Conservation (phyloP, 176 grass and related monocot species). For the Bonia amplexicaulis region DNA sequence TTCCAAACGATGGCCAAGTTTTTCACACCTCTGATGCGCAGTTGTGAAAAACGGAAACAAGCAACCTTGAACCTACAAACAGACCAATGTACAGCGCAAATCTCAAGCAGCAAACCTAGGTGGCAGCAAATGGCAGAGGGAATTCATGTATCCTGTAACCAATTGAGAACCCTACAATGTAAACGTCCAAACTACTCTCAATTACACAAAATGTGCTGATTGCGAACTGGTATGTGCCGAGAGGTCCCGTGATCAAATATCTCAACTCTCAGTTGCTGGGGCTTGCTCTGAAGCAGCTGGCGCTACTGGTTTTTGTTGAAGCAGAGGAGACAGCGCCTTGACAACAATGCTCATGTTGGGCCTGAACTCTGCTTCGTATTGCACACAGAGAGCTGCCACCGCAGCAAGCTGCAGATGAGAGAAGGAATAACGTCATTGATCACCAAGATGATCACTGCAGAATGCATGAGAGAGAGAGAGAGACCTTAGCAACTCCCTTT, state of each 20-base stretch:
- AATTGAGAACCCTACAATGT: neutral
- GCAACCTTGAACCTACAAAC: neutral
- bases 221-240: neutral
- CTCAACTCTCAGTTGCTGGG: conserved; percentile 24
- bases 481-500: conserved; percentile 54
- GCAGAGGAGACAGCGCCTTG: conserved; percentile 79
- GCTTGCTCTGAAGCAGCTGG: conserved; percentile 17
- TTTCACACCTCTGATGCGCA: neutral
- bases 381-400: conserved; percentile 77
- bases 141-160: conserved; percentile 6
- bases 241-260: neutral
- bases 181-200: conserved; percentile 1
- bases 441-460: neutral
- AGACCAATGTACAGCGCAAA: conserved; percentile 21
- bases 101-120: conserved; percentile 14
- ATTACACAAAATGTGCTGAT: conserved; percentile 15
- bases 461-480: neutral
- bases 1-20: neutral
- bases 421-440: neutral
- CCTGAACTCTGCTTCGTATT: conserved; percentile 90
- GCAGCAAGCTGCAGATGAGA: conserved; percentile 61
- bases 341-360: conserved; percentile 92
- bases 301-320: conserved; percentile 43
- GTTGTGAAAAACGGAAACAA: neutral
- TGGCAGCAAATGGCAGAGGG: neutral